A percentile compares a stretch with the other conserved stretches of the same genome.
Evolutionary conservation across 371 early-diverging fungal genomes (phyloP).

Genomic region (Amoeboaphelidium protococcarum): DNA sequence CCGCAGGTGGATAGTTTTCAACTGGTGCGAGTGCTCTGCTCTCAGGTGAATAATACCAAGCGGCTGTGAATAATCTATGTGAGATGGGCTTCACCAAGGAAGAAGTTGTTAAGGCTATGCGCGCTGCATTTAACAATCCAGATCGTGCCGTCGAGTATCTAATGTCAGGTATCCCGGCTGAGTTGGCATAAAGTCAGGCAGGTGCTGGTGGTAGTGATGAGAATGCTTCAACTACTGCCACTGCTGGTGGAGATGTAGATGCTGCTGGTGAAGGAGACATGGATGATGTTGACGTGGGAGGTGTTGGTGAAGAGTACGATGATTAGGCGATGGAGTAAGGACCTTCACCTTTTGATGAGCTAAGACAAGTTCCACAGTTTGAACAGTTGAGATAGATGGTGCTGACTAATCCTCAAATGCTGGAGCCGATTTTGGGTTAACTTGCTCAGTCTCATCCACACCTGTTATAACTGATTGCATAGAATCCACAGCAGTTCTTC

Average conservation of each 20-base stretch:
- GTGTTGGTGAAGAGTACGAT: no score
- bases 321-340: no score
- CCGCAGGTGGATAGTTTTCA: conserved; percentile 1
- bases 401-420: conserved; percentile 52
- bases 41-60: conserved; percentile 20
- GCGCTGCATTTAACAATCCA: conserved; percentile 87
- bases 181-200: no score
- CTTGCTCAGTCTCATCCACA: conserved; percentile 60
- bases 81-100: conserved; percentile 85
- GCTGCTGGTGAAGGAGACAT: not conserved
- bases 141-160: conserved; percentile 90
- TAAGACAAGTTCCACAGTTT: conserved; percentile 77
- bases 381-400: conserved; percentile 65
- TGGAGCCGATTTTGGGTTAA: conserved; percentile 60
- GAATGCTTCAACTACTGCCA: conserved; percentile 7
- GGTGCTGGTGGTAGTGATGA: conserved; percentile 18
- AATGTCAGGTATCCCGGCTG: conserved; percentile 41
- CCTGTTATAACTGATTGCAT: conserved; percentile 28
- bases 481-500: conserved; percentile 47
- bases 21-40: conserved; percentile 5
- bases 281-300: conserved; percentile 15
- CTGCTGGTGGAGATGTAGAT: not conserved
- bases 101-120: conserved; percentile 60
- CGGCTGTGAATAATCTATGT: conserved; percentile 53
- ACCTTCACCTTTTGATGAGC: no score